These are phyloP conservation scores for Phytophthora quininea DNA, from an alignment of 352 stramenopile species.

Conservation along the genomic window DNA sequence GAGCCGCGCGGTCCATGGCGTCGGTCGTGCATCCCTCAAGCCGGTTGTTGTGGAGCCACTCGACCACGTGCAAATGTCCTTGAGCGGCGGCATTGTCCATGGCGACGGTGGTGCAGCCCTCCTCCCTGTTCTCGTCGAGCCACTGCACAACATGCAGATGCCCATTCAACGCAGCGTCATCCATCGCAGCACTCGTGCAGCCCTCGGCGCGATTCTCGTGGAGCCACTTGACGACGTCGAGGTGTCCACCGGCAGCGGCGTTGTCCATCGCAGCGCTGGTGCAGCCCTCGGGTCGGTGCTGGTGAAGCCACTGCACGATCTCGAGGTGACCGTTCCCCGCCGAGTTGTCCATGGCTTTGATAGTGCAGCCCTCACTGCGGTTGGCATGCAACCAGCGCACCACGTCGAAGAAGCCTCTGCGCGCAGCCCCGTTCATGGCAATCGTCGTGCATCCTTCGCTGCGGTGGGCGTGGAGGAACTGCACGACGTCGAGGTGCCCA, in stretches of 20 bases:
- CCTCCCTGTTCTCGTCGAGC: too few relatives aligned
- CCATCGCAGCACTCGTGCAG: constrained; percentile 27
- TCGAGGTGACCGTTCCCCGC: constrained; percentile 19
- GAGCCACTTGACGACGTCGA: constrained; percentile 55
- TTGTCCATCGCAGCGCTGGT: constrained; percentile 28
- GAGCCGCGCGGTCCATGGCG: constrained; percentile 28
- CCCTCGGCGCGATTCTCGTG: constrained; percentile 14
- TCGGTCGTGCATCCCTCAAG: constrained; percentile 25
- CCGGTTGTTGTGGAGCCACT: constrained; percentile 53
- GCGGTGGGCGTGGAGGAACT: constrained; percentile 28
- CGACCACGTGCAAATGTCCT: too few relatives aligned
- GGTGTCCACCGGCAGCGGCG: constrained; percentile 40
- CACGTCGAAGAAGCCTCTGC: constrained; percentile 29
- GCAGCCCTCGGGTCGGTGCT: constrained; percentile 24
- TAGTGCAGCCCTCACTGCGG: constrained; percentile 29
- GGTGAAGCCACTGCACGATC: constrained; percentile 11
- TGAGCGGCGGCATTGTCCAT: too few relatives aligned
- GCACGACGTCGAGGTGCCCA: constrained; percentile 29
- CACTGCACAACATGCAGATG: too few relatives aligned
- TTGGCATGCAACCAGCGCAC: constrained; percentile 28
- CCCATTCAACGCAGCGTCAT: constrained; percentile 14
- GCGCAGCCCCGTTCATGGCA: constrained; percentile 26
- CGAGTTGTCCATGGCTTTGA: constrained; percentile 34
- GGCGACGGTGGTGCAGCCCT: too few relatives aligned
- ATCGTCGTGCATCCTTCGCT: constrained; percentile 31